Evolutionary conservation across 768 basidiomycete genomes (phyloP).

Genomic region (Rossbeevera mucosa): DNA sequence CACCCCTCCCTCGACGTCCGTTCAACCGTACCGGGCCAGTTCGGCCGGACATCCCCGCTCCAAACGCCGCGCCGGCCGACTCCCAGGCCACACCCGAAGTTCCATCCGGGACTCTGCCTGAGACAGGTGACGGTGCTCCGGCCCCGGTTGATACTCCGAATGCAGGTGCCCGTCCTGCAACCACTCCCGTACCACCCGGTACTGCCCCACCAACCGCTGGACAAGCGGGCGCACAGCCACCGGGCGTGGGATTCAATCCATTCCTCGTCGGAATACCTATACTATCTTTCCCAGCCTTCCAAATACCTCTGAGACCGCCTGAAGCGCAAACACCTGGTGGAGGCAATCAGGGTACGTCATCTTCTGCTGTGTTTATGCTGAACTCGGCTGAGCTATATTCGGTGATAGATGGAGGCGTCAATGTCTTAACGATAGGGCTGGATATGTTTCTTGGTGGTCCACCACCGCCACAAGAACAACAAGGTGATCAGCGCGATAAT

Average conservation of each 20-base stretch:
- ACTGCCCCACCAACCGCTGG: background rate
- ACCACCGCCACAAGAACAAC: conserved; percentile 8
- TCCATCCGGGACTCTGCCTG: conserved; percentile 4
- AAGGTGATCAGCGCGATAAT: conserved; percentile 10
- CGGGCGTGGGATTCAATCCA: conserved; percentile 16
- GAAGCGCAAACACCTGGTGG: conserved; percentile 9
- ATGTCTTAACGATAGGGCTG: conserved; percentile 37
- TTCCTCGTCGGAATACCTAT: conserved; percentile 23
- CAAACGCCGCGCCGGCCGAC: conserved; percentile 10
- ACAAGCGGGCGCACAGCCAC: conserved; percentile 5
- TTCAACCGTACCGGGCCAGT: conserved; percentile 14
- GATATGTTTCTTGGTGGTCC: conserved; percentile 34
- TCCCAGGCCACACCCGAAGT: conserved; percentile 5
- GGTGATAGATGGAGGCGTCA: conserved; percentile 12
- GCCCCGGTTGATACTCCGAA: conserved; percentile 2
- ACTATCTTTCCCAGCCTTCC: conserved; percentile 25
- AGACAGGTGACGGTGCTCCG: background rate
- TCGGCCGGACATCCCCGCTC: conserved; percentile 10
- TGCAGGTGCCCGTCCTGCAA: conserved; percentile 1
- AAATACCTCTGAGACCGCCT: conserved; percentile 20
- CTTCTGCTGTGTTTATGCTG: conserved; percentile 10
- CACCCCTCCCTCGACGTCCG: conserved; percentile 16
- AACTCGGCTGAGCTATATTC: conserved; percentile 17
- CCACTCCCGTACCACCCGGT: conserved; percentile 1
- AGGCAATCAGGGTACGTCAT: conserved; percentile 17